Evolutionary conservation across 805 yeast species (phyloP), one percentile per base, ranked within the genome.

Genomic region (Sporopachydermia lactativora): DNA sequence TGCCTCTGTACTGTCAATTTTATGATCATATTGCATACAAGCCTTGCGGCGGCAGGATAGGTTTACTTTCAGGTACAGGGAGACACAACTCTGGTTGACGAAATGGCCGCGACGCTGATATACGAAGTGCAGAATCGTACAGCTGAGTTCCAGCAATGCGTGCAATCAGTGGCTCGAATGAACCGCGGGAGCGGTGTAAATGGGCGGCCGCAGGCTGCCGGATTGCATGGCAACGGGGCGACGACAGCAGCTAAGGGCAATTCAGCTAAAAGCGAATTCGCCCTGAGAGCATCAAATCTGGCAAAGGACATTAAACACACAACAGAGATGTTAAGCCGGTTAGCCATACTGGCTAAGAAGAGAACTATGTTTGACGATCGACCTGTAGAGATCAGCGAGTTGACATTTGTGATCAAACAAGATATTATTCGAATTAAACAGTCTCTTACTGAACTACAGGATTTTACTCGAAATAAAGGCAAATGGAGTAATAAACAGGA

Each of bases 311-410:
- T 92, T 40, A 80, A 88, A 6, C 78, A 76, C 41, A 84, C 89
- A 8, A 88, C 96, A 4, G 84, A 75, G 41, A 66, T 86, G 49
- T 65, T 92, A 42, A 75, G 81, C 34, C 78, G 85, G 51, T 66
- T 92, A 41, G 95, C 97, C 2, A 65, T 70, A 48, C 60, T 92
- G 47, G 96, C 98, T 3, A 85, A 81, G 57, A 68, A 86, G 50
- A 88, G 86, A 55, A 94, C 96, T 15, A 61, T 89, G 54, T 84
- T 92, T 49, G 95, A 88, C 53, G 98, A 92, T 59, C 78, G 81
- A 49, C 96, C 97, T 1, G 78, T 84, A 13, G 97, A 92, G 54
- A 84, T 92, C 47, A 83, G 88, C 15, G 96, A 92, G 57, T 65
- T 92, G 47, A 88, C 98, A 0, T 82, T 78, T 49, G 79, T 86